Base-by-base conservation (phyloP, 2,329 filamentous ascomycete species). In the Botrytis aclada region DNA sequence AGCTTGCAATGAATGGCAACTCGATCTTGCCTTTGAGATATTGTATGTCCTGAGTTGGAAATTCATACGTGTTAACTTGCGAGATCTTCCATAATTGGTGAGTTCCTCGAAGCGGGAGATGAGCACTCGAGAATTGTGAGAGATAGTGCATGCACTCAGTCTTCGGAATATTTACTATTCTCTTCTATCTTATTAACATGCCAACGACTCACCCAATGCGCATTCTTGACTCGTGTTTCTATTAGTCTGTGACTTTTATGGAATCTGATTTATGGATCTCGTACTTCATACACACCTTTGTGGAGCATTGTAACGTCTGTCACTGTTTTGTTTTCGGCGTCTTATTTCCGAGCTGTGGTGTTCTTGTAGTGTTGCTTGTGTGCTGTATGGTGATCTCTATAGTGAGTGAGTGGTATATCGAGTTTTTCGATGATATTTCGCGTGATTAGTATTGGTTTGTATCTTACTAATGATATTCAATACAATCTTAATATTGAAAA, bases 221-320 rank as follows among this genome's bases (percentile, higher is more conserved):
- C 47, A 51, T 6, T 3, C 45, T 25, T 10, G 45, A 47, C 45
- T 47, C 10, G 45, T 22, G 45, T 4, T 47, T n/a, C 10, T 5
- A 14, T 51, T 3, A 12, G 7, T 5, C 8, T 14, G 4, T 22
- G 5, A n/a, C 2, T 51, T 14, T 3, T 14, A 4, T n/a, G 12
- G 4, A 3, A 14, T 51, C 14, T 2, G 7, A n/a, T 51, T n/a
- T 2, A 14, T 51, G 47, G 25, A n/a, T n/a, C 25, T 51, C n/a
- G 10, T 25, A n/a, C 4, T 1, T n/a, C 10, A 14, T 1, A 14
- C 14, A 1, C 14, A n/a, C 4, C 25, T 51, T 3, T n/a, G 25
- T 51, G 2, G 25, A 51, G 0, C 0, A 14, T n/a, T 5, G 6
- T 14, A 12, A 14, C 6, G 25, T 54, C 0, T 3, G 5, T 7